Evolutionary conservation across 768 basidiomycete genomes (phyloP).

Genomic region (Rhodotorula graminis): DNA sequence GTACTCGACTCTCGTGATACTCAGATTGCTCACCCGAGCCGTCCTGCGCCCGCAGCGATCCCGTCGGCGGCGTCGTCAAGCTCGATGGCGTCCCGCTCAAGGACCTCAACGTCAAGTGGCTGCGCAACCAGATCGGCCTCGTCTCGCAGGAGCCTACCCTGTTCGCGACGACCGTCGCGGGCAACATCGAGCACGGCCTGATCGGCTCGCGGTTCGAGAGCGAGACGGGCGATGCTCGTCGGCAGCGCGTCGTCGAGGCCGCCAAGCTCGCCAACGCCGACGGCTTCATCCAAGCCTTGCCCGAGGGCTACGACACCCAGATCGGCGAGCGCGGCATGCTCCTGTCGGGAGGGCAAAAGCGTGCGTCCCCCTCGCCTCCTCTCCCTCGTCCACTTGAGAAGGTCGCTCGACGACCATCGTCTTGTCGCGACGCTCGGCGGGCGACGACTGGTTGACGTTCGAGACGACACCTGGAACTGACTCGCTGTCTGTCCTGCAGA

Average conservation of each 20-base stretch:
- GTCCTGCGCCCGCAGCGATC: conserved; percentile 45
- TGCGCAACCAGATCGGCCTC: conserved; percentile 48
- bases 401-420: too few species aligned
- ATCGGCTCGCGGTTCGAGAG: conserved; percentile 50
- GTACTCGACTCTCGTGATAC: too few species aligned
- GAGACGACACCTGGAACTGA: too few species aligned
- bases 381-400: too few species aligned
- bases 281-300: conserved; percentile 52
- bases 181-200: conserved; percentile 53
- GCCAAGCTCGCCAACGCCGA: conserved; percentile 53
- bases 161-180: conserved; percentile 51
- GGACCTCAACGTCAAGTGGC: conserved; percentile 49
- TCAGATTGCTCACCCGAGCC: background rate
- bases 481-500: too few species aligned
- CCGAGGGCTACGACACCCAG: conserved; percentile 51
- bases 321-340: conserved; percentile 50
- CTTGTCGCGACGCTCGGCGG: too few species aligned
- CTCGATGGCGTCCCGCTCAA: conserved; percentile 51
- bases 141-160: conserved; percentile 50
- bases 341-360: conserved; percentile 51
- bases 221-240: conserved; percentile 46
- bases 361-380: background rate
- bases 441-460: too few species aligned
- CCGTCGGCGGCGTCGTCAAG: conserved; percentile 47
- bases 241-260: conserved; percentile 50